These are phyloP conservation scores for Rhododendron ovatum DNA, from an alignment of 148 eudicot genomes.

Conservation along the genomic window DNA sequence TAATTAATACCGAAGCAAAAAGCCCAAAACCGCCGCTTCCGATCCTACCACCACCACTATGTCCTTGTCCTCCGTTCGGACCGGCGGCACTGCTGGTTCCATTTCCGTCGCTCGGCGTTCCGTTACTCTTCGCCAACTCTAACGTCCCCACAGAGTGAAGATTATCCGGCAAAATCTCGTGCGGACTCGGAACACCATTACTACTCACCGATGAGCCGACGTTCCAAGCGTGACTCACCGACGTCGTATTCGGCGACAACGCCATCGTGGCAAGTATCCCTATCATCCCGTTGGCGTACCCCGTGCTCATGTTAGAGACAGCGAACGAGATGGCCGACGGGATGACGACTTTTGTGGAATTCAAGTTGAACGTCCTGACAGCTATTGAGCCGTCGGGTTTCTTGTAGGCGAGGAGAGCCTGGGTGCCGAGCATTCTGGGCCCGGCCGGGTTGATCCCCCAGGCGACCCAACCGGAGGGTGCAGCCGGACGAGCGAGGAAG, in stretches of 20 bases:
- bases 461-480: slow-evolving; percentile 1
- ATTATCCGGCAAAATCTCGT: slow-evolving; percentile 24
- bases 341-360: neutral
- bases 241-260: slow-evolving; percentile 14
- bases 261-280: slow-evolving; percentile 26
- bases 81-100: too few species aligned
- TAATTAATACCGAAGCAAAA: too few species aligned
- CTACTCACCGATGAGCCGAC: slow-evolving; percentile 20
- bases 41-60: too few species aligned
- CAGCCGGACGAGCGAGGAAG: slow-evolving; percentile 27
- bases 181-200: slow-evolving; percentile 19
- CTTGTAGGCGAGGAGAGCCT: neutral
- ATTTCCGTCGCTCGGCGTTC: too few species aligned
- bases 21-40: too few species aligned
- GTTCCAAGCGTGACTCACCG: slow-evolving; percentile 40
- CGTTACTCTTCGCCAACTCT: slow-evolving; percentile 12
- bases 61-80: too few species aligned
- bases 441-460: slow-evolving; percentile 1
- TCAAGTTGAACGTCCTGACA: neutral
- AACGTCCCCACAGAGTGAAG: slow-evolving; percentile 17
- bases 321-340: slow-evolving; percentile 16
- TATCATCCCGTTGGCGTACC: slow-evolving; percentile 13
- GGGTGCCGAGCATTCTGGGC: neutral
- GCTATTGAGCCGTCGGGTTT: neutral
- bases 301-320: slow-evolving; percentile 13